Percentiles rank a stretch among this genome's conserved stretches.
These are phyloP conservation scores for Cucumis melo DNA, from an alignment of 306 rosid species.

Conservation along the genomic window DNA sequence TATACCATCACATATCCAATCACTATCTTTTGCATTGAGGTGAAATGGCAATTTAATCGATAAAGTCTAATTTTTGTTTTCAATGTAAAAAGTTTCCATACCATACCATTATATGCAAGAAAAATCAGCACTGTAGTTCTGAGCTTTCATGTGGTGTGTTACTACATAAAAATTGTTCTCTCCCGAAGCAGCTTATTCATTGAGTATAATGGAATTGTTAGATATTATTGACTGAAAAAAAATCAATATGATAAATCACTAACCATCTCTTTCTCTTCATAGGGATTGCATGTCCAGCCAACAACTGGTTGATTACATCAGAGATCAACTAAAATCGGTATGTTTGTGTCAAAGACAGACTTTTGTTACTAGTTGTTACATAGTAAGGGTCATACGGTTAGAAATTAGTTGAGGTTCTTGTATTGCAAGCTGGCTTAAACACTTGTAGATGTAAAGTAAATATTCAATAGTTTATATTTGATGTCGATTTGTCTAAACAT, in stretches of 20 bases:
- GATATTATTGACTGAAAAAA: not conserved
- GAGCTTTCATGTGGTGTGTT: not conserved
- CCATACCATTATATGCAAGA: not conserved
- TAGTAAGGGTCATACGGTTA: not conserved
- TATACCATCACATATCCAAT: not conserved
- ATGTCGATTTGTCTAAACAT: conserved; percentile 2
- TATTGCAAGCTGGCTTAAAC: not conserved
- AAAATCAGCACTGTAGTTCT: not conserved
- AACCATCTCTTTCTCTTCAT: not conserved
- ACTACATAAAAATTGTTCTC: not conserved
- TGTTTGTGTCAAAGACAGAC: conserved; percentile 7
- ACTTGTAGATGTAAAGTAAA: not conserved
- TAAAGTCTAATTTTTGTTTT: not conserved
- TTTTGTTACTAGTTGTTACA: not conserved
- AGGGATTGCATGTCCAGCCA: conserved; percentile 99
- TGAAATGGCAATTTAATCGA: not conserved
- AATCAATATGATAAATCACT: not conserved
- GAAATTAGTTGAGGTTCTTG: not conserved
- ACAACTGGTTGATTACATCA: conserved; percentile 66
- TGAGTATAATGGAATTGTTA: not conserved
- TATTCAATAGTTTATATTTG: not conserved
- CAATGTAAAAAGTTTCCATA: not conserved
- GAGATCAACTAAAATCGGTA: conserved; percentile 53
- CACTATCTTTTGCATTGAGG: not conserved
- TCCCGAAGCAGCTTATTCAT: not conserved